Conservation (phyloP, 192 early-diverging fungal genomes). For the Podila verticillata region DNA sequence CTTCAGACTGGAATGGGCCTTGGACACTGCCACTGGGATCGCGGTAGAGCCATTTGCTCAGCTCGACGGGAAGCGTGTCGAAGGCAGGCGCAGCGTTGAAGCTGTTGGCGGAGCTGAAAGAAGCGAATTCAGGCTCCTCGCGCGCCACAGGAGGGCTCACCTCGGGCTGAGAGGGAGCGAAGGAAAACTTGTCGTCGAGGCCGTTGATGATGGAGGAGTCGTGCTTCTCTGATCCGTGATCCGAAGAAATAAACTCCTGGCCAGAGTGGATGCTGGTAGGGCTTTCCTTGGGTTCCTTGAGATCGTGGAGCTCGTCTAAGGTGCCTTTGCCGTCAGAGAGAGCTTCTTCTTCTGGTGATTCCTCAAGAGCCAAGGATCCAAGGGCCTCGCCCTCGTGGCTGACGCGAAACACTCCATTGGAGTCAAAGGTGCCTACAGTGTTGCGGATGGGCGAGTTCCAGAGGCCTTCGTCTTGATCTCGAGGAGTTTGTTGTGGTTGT, state of each 20-base stretch:
- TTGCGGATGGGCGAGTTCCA: slow-evolving; percentile 66
- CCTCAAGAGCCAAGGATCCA: slow-evolving; percentile 20
- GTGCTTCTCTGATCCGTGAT: slow-evolving; percentile 14
- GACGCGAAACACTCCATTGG: slow-evolving; percentile 75
- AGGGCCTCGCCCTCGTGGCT: slow-evolving; percentile 55
- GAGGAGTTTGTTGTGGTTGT: slow-evolving; percentile 16
- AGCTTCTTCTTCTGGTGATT: slow-evolving; percentile 23
- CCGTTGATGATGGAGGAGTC: slow-evolving; percentile 9
- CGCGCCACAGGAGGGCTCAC: slow-evolving; percentile 1
- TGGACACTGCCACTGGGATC: slow-evolving; percentile 88
- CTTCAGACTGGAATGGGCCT: slow-evolving; percentile 84
- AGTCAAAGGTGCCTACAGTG: slow-evolving; percentile 72
- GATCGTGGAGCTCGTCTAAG: background rate
- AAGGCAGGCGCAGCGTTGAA: slow-evolving; percentile 7
- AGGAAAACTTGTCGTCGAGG: background rate
- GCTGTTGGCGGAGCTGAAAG: slow-evolving; percentile 4
- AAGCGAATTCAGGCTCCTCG: slow-evolving; percentile 22
- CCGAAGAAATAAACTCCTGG: slow-evolving; percentile 14
- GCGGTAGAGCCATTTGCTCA: slow-evolving; percentile 81
- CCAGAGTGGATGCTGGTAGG: background rate
- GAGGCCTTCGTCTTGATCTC: slow-evolving; percentile 54
- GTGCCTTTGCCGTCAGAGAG: background rate
- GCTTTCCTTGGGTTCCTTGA: slow-evolving; percentile 1
- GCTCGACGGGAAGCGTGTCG: slow-evolving; percentile 23
- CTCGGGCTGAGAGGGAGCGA: background rate